A percentile compares a stretch with the other conserved stretches of the same genome.
Evolutionary conservation across 495 filamentous ascomycete species (phyloP).

Genomic region (Talaromyces nanjingensis): DNA sequence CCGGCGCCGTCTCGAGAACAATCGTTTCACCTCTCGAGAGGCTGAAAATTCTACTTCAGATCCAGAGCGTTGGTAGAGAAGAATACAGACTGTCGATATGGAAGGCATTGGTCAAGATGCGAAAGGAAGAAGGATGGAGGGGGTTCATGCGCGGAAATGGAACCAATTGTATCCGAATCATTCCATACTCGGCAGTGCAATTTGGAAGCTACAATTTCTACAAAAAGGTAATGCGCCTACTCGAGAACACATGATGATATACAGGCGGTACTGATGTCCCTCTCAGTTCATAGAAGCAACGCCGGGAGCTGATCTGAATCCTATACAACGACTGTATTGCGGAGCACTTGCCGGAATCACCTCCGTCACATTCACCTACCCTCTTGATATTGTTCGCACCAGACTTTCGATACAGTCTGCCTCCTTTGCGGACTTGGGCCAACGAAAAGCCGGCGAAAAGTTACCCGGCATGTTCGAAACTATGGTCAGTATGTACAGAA

Average conservation of each 20-base stretch:
- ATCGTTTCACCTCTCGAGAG: slow-evolving; percentile 94
- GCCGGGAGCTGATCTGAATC: slow-evolving; percentile 58
- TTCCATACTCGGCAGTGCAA: slow-evolving; percentile 96
- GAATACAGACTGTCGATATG: slow-evolving; percentile 89
- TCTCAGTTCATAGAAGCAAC: slow-evolving; percentile 66
- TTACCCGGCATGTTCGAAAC: slow-evolving; percentile 92
- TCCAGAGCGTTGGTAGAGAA: slow-evolving; percentile 83
- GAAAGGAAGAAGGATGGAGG: slow-evolving; percentile 89
- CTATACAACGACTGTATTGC: slow-evolving; percentile 67
- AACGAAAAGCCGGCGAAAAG: slow-evolving; percentile 38
- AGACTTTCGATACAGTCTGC: slow-evolving; percentile 93
- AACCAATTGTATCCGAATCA: slow-evolving; percentile 95
- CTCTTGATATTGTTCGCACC: slow-evolving; percentile 93
- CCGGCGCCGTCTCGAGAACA: slow-evolving; percentile 93
- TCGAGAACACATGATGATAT: slow-evolving; percentile 1
- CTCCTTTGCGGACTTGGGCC: slow-evolving; percentile 72
- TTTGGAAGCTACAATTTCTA: slow-evolving; percentile 98
- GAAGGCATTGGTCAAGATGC: slow-evolving; percentile 88
- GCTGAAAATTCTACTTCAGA: slow-evolving; percentile 93
- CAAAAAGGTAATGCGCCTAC: slow-evolving; percentile 61
- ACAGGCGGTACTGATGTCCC: slow-evolving; percentile 5
- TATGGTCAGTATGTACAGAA: slow-evolving; percentile 76
- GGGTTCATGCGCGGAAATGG: slow-evolving; percentile 97
- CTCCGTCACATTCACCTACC: slow-evolving; percentile 74
- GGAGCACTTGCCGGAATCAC: slow-evolving; percentile 90